Evolutionary conservation across 2,329 filamentous ascomycete genomes (phyloP).

Genomic region (Blastomyces parvus): DNA sequence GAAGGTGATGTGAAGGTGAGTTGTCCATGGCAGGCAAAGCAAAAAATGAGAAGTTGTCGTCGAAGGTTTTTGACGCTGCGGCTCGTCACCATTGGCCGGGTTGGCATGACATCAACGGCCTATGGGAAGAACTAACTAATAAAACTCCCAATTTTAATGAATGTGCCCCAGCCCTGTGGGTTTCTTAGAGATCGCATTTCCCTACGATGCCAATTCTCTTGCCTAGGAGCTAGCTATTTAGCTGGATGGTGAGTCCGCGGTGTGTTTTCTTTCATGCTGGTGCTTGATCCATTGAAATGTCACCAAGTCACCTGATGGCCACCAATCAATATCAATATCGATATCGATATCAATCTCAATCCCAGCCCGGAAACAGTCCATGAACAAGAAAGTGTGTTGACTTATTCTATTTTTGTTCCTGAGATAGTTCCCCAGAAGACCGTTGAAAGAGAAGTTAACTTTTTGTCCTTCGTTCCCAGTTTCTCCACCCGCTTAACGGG

Average conservation of each 20-base stretch:
- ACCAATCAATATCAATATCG: not conserved
- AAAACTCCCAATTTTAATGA: too few relatives aligned
- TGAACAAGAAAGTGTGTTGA: not conserved
- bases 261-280: not conserved
- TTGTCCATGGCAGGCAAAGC: not conserved
- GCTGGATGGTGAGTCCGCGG: not conserved
- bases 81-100: not conserved
- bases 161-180: not conserved
- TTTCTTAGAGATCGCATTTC: not conserved
- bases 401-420: not conserved
- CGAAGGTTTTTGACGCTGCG: not conserved
- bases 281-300: too few relatives aligned
- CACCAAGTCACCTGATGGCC: not conserved
- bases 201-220: not conserved
- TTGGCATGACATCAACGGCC: slow-evolving; percentile 3
- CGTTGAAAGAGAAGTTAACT: not conserved
- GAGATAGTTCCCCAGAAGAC: not conserved
- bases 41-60: not conserved
- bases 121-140: not conserved
- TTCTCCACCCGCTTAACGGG: not conserved
- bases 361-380: too few relatives aligned
- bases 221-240: not conserved
- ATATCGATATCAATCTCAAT: not conserved
- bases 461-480: not conserved
- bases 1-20: not conserved